Evolutionary conservation across 441 rosid genomes (phyloP), one percentile per base, ranked within the genome.

Genomic region (Theobroma grandiflorum): DNA sequence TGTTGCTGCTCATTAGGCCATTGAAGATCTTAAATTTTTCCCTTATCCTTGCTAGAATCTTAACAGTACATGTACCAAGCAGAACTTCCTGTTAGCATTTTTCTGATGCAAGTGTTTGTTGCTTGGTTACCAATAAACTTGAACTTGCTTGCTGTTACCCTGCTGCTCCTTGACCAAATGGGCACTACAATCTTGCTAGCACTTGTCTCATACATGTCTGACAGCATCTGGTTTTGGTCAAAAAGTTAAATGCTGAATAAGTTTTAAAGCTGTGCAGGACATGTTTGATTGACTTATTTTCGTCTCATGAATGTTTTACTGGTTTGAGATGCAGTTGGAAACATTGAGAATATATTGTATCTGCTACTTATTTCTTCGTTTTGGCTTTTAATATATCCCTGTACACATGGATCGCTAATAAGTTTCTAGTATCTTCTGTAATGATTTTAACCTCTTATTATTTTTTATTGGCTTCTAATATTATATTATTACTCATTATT

Each of bases 331-430:
- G 14, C 53, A 8, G 57, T 59, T 74, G 14, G 22, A 20, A 61
- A 8, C 42, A 43, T 61, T 40, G 40, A 59, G 12, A 31, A 59
- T 10, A 22, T 43, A 38, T 69, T 71, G 40, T 59, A 55, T 31
- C 12, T 52, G 37, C 20, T 40, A 61, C 37, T 12, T 55, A 31
- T 31, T 59, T 33, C 49, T 42, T 68, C 26, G 16, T 72, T 72
- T 35, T 53, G 55, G 76, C 18, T 72, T 53, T 3, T 72, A 10
- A 72, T 33, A 6, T 58, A n/a, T 76, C 86, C 92, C 75, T 97
- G 91, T 55, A 89, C 84, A 85, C 89, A 87, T 84, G 97, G 95
- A 14, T 59, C 1, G 3, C 0, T 1, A 31, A 69, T 20, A 31
- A 26, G 6, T 16, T 50, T 50, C 7, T 31, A 0, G 2, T 58